Conservation (phyloP, 2,329 filamentous ascomycete genomes). For the Pyricularia grisea region DNA sequence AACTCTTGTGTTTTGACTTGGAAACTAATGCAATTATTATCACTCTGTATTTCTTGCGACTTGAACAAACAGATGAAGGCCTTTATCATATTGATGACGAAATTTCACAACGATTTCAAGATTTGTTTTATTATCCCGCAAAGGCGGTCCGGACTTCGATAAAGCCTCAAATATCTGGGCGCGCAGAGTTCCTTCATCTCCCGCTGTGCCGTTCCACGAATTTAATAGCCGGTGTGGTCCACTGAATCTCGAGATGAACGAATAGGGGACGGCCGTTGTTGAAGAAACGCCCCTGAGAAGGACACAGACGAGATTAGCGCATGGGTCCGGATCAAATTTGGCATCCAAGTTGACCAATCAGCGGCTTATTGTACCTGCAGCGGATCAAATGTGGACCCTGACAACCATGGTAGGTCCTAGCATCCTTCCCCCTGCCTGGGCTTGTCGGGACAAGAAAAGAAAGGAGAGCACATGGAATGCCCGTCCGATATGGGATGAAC, state of each 20-base stretch:
- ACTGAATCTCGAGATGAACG: neutral
- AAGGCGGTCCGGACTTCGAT: neutral
- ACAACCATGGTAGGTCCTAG: neutral
- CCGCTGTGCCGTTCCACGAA: neutral
- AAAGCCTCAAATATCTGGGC: neutral
- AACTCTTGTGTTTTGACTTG: neutral
- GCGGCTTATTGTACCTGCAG: neutral
- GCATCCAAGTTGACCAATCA: neutral
- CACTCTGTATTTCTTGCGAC: neutral
- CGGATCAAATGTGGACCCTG: neutral
- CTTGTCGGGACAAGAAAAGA: neutral
- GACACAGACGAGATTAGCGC: slow-evolving; percentile 3
- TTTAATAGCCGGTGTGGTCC: neutral
- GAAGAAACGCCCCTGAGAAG: neutral
- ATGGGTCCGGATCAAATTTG: neutral
- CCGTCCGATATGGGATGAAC: neutral
- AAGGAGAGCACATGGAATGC: neutral
- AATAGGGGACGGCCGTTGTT: neutral
- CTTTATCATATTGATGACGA: neutral
- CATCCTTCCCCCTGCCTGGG: neutral
- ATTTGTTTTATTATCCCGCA: neutral
- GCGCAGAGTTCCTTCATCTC: neutral
- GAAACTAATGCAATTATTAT: neutral
- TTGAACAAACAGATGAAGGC: neutral
- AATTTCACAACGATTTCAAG: neutral